phyloP scores from a whole-genome alignment of 331 rosid genomes.

The Pyrus hybrid region DNA sequence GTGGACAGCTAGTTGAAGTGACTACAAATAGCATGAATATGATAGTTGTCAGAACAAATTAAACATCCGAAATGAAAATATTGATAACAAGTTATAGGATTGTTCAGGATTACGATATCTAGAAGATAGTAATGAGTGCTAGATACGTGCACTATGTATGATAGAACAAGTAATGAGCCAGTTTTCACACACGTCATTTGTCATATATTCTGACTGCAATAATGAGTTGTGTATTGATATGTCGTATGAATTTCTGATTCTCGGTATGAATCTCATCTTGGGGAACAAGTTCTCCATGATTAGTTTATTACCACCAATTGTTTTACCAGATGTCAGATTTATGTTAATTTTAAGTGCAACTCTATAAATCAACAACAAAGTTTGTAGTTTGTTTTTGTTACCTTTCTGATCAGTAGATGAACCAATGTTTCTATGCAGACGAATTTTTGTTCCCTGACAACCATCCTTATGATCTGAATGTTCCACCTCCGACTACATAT shows the following conservation, averaged over 20 bases:
- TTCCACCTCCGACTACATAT: slow-evolving; percentile 24
- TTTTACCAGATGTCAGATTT: not conserved
- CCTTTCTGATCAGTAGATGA: slow-evolving; percentile 15
- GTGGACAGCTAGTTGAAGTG: not conserved
- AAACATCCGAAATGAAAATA: not conserved
- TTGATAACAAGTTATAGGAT: not conserved
- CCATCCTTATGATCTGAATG: slow-evolving; percentile 28
- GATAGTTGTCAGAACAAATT: not conserved
- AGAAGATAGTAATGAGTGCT: not conserved
- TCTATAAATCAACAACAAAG: not conserved
- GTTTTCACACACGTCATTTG: not conserved
- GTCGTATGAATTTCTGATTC: not conserved
- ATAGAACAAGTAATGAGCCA: not conserved
- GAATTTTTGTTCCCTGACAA: not conserved
- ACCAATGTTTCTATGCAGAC: slow-evolving; percentile 18
- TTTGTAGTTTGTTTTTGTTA: slow-evolving; percentile 8
- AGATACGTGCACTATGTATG: not conserved
- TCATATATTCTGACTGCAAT: not conserved
- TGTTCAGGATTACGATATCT: not conserved
- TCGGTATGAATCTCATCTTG: not conserved
- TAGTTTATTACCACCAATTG: not conserved
- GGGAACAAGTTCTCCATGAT: not conserved
- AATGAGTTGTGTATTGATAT: not conserved
- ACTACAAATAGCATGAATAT: not conserved
- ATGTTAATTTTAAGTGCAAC: not conserved